These are phyloP conservation scores for Xerocomellus dryophilus DNA, from an alignment of 768 basidiomycete genomes.

Conservation along the genomic window DNA sequence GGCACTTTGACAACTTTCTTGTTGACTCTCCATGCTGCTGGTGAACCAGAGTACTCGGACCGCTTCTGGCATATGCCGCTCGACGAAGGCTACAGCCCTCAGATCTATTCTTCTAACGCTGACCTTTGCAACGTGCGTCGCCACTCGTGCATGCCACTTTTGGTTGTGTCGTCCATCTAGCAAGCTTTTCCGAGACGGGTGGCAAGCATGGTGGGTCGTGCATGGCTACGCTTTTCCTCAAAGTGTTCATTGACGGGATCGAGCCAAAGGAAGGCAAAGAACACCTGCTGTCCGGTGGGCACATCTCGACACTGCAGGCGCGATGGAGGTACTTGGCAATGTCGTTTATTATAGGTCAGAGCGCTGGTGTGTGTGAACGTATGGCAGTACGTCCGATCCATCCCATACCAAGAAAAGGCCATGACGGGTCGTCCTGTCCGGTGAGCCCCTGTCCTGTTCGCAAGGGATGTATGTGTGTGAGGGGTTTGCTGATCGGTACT, in stretches of 20 bases:
- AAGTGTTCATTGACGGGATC: constrained; percentile 74
- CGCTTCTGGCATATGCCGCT: constrained; percentile 91
- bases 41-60: constrained; percentile 72
- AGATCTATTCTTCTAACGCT: constrained; percentile 75
- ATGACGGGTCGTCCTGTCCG: constrained; percentile 81
- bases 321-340: constrained; percentile 57
- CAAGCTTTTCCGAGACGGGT: constrained; percentile 47
- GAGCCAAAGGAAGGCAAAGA: constrained; percentile 57
- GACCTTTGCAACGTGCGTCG: constrained; percentile 63
- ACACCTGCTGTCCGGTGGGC: constrained; percentile 69
- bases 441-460: constrained; percentile 38
- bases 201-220: constrained; percentile 69
- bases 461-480: no score
- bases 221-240: constrained; percentile 87
- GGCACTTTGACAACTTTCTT: no score
- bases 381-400: constrained; percentile 46
- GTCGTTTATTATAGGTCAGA: not conserved
- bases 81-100: constrained; percentile 73
- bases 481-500: not conserved
- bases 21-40: constrained; percentile 66
- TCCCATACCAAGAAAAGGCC: constrained; percentile 65
- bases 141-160: no score
- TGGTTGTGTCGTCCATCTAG: not conserved
- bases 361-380: not conserved
- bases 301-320: constrained; percentile 80